Evolutionary conservation across 2,329 filamentous ascomycete genomes (phyloP).

Genomic region (Helicocarpus griseus): DNA sequence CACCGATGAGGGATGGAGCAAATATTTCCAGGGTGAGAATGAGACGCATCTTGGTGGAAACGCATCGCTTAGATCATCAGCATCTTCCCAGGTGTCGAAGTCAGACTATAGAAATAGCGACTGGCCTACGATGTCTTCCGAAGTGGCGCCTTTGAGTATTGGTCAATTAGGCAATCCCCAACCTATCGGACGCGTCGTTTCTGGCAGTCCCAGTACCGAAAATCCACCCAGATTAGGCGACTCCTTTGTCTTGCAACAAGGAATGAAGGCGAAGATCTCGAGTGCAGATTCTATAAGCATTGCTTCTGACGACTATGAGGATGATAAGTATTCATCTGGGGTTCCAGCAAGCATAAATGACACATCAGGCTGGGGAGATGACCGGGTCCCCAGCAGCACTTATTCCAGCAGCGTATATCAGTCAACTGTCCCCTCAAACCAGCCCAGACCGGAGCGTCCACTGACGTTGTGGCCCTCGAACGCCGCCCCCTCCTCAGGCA

Average conservation of each 20-base stretch:
- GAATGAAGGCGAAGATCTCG: slow-evolving; percentile 35
- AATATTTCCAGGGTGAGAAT: slow-evolving; percentile 36
- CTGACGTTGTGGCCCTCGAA: slow-evolving; percentile 11
- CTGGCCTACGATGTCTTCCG: slow-evolving; percentile 29
- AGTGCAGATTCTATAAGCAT: slow-evolving; percentile 33
- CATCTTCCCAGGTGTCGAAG: slow-evolving; percentile 18
- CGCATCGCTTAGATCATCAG: slow-evolving; percentile 18
- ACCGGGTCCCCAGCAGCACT: slow-evolving; percentile 32
- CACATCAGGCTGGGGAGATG: slow-evolving; percentile 18
- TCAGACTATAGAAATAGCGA: slow-evolving; percentile 30
- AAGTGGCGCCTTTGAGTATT: slow-evolving; percentile 26
- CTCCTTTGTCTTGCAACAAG: slow-evolving; percentile 27
- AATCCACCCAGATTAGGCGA: slow-evolving; percentile 20
- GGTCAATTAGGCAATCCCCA: slow-evolving; percentile 29
- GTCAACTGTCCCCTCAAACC: slow-evolving; percentile 15
- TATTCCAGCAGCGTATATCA: slow-evolving; percentile 33
- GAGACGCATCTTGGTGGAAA: slow-evolving; percentile 18
- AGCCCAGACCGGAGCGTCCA: slow-evolving; percentile 10
- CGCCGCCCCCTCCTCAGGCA: background rate
- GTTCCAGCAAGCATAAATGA: slow-evolving; percentile 19
- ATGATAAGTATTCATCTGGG: slow-evolving; percentile 21
- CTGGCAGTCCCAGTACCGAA: slow-evolving; percentile 35
- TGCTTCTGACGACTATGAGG: slow-evolving; percentile 26
- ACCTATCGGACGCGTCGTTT: slow-evolving; percentile 30
- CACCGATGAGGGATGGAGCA: slow-evolving; percentile 40